These are phyloP conservation scores for Nitzschia palea DNA, from an alignment of 108 stramenopile genomes.

Conservation along the genomic window DNA sequence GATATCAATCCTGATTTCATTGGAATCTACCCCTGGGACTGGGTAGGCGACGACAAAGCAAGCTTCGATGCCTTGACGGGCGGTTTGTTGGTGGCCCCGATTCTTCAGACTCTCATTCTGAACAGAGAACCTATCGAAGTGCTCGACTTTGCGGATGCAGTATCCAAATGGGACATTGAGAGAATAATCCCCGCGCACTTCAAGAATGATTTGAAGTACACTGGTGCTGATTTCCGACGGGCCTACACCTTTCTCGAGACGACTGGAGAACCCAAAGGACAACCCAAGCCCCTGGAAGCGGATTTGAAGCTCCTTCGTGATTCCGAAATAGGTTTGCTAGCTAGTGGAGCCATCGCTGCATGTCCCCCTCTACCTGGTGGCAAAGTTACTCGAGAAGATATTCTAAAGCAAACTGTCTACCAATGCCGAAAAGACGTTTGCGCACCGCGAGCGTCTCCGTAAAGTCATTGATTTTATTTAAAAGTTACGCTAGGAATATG, in stretches of 20 bases:
- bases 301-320: conserved; percentile 81
- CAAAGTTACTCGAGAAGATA: conserved; percentile 60
- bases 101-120: conserved; percentile 87
- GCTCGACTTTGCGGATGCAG: conserved; percentile 79
- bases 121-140: conserved; percentile 76
- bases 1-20: conserved; percentile 53
- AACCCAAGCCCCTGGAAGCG: conserved; percentile 78
- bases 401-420: conserved; percentile 69
- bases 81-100: conserved; percentile 86
- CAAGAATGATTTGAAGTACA: conserved; percentile 73
- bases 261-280: conserved; percentile 67
- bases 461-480: too few species aligned
- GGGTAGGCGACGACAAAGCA: conserved; percentile 56
- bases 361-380: conserved; percentile 79
- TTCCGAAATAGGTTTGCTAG: conserved; percentile 75
- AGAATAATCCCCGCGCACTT: conserved; percentile 87
- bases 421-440: conserved; percentile 64
- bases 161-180: conserved; percentile 58
- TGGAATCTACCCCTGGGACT: conserved; percentile 87
- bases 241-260: conserved; percentile 88
- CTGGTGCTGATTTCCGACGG: conserved; percentile 64
- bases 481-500: too few species aligned
- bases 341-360: conserved; percentile 73
- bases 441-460: conserved; percentile 39
- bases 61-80: conserved; percentile 74